Conservation (phyloP, 352 stramenopile species). For the Phytophthora constricta region DNA sequence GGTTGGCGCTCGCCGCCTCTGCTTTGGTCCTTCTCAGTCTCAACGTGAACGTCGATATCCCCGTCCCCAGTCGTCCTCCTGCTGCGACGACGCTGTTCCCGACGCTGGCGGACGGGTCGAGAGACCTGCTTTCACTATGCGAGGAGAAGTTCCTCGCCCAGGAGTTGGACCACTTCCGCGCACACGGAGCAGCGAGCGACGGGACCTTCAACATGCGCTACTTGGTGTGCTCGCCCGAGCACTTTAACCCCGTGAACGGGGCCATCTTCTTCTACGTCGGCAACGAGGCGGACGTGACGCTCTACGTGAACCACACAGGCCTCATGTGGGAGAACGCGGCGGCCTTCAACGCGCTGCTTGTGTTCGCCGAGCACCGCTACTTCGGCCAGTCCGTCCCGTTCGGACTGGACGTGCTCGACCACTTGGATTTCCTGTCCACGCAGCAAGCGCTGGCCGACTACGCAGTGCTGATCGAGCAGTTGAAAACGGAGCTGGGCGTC, state of each 20-base stretch:
- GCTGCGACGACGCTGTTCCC: constrained; percentile 25
- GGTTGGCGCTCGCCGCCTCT: constrained; percentile 28
- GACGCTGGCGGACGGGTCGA: constrained; percentile 22
- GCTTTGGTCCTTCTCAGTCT: constrained; percentile 15
- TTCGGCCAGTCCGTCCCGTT: constrained; percentile 80
- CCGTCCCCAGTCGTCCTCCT: background rate
- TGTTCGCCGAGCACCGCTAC: constrained; percentile 84
- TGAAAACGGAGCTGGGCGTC: constrained; percentile 47
- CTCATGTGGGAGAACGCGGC: constrained; percentile 79
- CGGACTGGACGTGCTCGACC: constrained; percentile 47
- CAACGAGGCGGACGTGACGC: constrained; percentile 72
- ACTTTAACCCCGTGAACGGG: constrained; percentile 48
- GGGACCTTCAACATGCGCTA: constrained; percentile 64
- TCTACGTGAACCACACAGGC: constrained; percentile 74
- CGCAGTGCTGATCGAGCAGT: constrained; percentile 51
- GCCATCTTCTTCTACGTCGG: constrained; percentile 79
- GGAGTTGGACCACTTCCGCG: constrained; percentile 59
- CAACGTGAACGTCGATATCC: background rate
- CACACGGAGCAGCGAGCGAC: constrained; percentile 18
- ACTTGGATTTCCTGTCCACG: constrained; percentile 79
- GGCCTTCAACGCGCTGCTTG: constrained; percentile 65
- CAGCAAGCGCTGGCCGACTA: constrained; percentile 88
- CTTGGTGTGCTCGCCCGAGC: constrained; percentile 67
- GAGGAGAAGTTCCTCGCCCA: constrained; percentile 53
- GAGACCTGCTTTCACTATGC: constrained; percentile 52